phyloP scores from a whole-genome alignment of 2,329 filamentous ascomycete species.

The Cytospora chrysosperma region DNA sequence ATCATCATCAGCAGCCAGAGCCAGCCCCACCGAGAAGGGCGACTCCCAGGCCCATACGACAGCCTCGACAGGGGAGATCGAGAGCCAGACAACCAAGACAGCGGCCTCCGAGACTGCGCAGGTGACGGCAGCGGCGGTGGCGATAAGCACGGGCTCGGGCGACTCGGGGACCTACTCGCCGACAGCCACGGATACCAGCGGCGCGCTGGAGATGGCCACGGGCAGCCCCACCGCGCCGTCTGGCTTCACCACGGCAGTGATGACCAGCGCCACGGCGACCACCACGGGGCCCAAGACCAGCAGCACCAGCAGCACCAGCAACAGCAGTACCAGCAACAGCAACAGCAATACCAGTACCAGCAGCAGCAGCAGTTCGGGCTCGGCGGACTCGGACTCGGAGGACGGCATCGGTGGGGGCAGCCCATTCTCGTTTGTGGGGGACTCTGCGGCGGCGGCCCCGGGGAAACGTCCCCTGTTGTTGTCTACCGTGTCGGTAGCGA shows the following conservation, averaged over 20 bases:
- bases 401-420: conserved; percentile 14
- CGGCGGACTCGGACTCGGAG: neutral
- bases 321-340: too few relatives aligned
- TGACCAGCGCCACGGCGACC: conserved; percentile 17
- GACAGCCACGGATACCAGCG: neutral
- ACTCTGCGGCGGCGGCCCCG: neutral
- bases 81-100: neutral
- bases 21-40: neutral
- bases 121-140: neutral
- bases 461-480: neutral
- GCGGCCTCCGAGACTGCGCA: neutral
- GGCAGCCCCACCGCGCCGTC: conserved; percentile 5
- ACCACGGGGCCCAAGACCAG: neutral
- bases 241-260: conserved; percentile 14
- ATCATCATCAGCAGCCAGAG: neutral
- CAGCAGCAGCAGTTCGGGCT: neutral
- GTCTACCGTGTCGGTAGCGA: neutral
- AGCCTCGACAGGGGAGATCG: neutral
- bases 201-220: conserved; percentile 17
- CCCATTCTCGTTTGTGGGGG: conserved; percentile 11
- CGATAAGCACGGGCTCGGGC: neutral
- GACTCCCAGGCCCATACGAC: neutral
- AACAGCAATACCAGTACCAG: neutral
- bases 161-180: neutral
- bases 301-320: neutral